Evolutionary conservation across 768 basidiomycete genomes (phyloP).

Genomic region (Auricularia heimuer): DNA sequence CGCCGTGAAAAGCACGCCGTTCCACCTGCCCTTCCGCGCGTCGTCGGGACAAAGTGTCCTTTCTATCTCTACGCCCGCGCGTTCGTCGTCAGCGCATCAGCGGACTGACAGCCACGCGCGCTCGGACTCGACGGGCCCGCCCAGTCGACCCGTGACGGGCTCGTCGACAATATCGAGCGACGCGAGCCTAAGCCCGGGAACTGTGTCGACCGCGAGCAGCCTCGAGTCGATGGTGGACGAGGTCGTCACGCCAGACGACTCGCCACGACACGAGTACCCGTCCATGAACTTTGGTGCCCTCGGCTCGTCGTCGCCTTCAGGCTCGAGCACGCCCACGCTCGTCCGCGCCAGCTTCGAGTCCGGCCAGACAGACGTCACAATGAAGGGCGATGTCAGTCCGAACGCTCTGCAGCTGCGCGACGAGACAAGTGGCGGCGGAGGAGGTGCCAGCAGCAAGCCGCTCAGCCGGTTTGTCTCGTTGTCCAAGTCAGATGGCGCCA

Average conservation of each 20-base stretch:
- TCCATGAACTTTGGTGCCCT: neutral
- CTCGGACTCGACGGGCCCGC: neutral
- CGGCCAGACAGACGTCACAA: neutral
- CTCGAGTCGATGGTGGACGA: neutral
- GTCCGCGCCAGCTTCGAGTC: neutral
- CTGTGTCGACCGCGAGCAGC: neutral
- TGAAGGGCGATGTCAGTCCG: neutral
- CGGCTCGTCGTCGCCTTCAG: neutral
- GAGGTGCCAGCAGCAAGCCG: neutral
- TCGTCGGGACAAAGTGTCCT: neutral
- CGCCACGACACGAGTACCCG: neutral
- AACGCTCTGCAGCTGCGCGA: too few species aligned
- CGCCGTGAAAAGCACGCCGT: neutral
- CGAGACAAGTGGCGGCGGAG: neutral
- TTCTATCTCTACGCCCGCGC: neutral
- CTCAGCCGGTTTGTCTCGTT: neutral
- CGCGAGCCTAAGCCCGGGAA: neutral
- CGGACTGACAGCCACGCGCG: neutral
- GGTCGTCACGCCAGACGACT: neutral
- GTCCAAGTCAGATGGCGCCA: neutral
- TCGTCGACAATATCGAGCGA: neutral
- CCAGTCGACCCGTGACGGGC: neutral
- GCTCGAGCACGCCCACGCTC: neutral
- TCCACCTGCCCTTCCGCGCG: constrained; percentile 1
- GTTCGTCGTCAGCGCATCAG: neutral